Conservation (phyloP, 495 filamentous ascomycete species). For the Jackrogersella minutella region DNA sequence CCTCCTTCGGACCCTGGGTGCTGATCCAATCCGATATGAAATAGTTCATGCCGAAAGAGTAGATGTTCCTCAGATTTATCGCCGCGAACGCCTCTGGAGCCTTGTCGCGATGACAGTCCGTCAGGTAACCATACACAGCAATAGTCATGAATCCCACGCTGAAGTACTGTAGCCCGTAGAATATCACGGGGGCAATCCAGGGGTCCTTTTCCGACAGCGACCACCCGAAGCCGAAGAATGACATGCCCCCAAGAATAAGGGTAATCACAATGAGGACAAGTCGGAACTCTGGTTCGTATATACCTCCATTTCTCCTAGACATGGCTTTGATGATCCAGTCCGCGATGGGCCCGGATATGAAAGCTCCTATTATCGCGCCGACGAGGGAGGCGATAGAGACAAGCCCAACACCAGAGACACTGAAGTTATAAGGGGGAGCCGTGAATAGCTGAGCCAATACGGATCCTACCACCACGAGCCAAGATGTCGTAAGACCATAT, state of each 20-base stretch:
- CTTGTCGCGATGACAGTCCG: slow-evolving; percentile 56
- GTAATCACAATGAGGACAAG: slow-evolving; percentile 52
- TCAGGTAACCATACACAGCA: slow-evolving; percentile 51
- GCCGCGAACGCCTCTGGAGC: slow-evolving; percentile 56
- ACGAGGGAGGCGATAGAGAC: slow-evolving; percentile 51
- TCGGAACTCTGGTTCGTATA: slow-evolving; percentile 58
- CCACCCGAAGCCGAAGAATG: slow-evolving; percentile 55
- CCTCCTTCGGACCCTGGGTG: slow-evolving; percentile 46
- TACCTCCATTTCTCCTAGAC: slow-evolving; percentile 52
- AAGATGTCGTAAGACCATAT: slow-evolving; percentile 54
- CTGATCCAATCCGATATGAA: slow-evolving; percentile 55
- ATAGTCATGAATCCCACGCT: slow-evolving; percentile 54
- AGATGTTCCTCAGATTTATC: slow-evolving; percentile 55
- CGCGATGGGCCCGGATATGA: slow-evolving; percentile 48
- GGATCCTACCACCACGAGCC: slow-evolving; percentile 52
- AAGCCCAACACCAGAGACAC: slow-evolving; percentile 49
- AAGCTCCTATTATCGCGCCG: slow-evolving; percentile 50
- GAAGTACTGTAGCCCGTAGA: slow-evolving; percentile 55
- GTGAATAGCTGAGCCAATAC: slow-evolving; percentile 52
- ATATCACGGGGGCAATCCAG: slow-evolving; percentile 51
- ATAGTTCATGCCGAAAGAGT: slow-evolving; percentile 55
- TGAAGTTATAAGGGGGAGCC: slow-evolving; percentile 52
- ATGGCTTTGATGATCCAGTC: slow-evolving; percentile 51
- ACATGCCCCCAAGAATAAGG: slow-evolving; percentile 48
- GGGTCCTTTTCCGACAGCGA: slow-evolving; percentile 47